Base-by-base conservation (phyloP, 768 basidiomycete genomes). In the Xerocomus brunneocitrinus region DNA sequence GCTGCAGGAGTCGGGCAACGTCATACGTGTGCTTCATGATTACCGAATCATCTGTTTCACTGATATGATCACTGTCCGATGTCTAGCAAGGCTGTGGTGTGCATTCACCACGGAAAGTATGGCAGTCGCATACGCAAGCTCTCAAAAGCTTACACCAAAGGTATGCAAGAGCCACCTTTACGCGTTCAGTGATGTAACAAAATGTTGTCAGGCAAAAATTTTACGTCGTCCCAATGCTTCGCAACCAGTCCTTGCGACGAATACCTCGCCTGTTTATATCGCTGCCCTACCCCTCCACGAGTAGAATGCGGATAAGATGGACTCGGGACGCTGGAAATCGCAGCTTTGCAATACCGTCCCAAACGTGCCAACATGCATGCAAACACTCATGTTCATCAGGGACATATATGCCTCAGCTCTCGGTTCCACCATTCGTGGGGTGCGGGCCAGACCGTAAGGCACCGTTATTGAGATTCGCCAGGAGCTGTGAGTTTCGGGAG, bases 51-150 rank as follows among this genome's bases (percentile, higher is more conserved):
- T 43, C 31, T 10, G 28, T 27, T 54, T 42, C 27, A 12, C 51
- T 45, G 42, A 46, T 19, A 19, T 2, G 14, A 44, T 38, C 19
- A 44, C 30, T 55, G 9, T 39, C 27, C 5, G 31, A 45, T 32
- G 8, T 43, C 27, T 42, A 87, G 89, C 78, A 30, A 81, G 87
- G 32, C 68, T 91, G 35, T 91, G 88, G 87, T 91, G 89, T 63
- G 87, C 82, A 38, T 92, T 91, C 69, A 91, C 90, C 7, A 85
- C 90, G 25, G 74, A 81, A 19, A 88, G 85, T 65, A 90, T 92
- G 88, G 87, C 89, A 0, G 74, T 91, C 50, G 88, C 79, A 30
- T 89, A 85, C 60, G 80, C 79, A 16, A 82, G 85, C 16, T 76
- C 81, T 32, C 54, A 50, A 36, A 69, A 75, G 49, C 73, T 76